Percentiles rank a stretch among this genome's conserved stretches.
phyloP scores from a whole-genome alignment of 768 basidiomycete genomes.

The Kwoniella bestiolae region DNA sequence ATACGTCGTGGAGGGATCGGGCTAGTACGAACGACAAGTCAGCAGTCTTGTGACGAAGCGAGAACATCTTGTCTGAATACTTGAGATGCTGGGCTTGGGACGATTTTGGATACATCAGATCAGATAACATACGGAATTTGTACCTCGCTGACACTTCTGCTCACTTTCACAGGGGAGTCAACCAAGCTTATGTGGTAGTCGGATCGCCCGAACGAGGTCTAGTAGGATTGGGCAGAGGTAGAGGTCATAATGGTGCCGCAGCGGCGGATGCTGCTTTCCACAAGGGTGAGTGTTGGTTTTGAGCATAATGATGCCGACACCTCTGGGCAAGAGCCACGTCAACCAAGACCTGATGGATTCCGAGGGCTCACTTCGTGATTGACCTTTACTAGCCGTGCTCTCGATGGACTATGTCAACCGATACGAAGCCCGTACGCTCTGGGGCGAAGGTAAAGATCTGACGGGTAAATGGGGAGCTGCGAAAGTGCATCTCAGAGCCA shows the following conservation, averaged over 20 bases:
- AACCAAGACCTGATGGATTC: not conserved
- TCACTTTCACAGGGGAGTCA: slow-evolving; percentile 37
- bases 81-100: too few relatives aligned
- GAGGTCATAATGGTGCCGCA: slow-evolving; percentile 40
- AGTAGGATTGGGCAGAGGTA: slow-evolving; percentile 55
- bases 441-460: slow-evolving; percentile 72
- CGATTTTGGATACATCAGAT: too few relatives aligned
- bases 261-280: slow-evolving; percentile 52
- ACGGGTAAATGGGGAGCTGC: slow-evolving; percentile 82
- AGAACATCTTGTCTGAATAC: too few relatives aligned
- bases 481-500: slow-evolving; percentile 70
- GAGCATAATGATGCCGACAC: too few relatives aligned
- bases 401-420: slow-evolving; percentile 90
- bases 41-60: too few relatives aligned
- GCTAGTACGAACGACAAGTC: too few relatives aligned
- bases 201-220: slow-evolving; percentile 56
- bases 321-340: too few relatives aligned
- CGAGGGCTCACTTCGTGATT: not conserved
- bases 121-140: too few relatives aligned
- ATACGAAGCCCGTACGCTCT: slow-evolving; percentile 94
- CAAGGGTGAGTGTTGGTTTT: slow-evolving; percentile 40
- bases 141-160: too few relatives aligned
- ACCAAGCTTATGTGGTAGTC: slow-evolving; percentile 43
- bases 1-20: not conserved
- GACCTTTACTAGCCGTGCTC: not conserved